Base-by-base conservation (phyloP, 208 protist species). In the Leishmania amazonensis region DNA sequence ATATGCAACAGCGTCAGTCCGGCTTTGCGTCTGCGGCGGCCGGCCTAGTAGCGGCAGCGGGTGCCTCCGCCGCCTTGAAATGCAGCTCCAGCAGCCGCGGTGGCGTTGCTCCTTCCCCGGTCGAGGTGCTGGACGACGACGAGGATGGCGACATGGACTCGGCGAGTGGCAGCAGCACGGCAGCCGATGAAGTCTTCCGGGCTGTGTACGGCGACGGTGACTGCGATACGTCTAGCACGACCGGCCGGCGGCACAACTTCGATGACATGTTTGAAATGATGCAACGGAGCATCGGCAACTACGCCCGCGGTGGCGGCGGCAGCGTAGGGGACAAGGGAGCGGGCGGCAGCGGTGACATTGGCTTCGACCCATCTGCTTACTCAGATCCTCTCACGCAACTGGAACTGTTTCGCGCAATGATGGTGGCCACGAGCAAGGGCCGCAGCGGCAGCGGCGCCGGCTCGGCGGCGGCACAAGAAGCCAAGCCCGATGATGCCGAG, bases 221-320 rank as follows among this genome's bases (percentile, higher is more conserved):
- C 40, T 35, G 58, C 65, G 75, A 83, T 49, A 40, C 72, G 58
- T 75, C 68, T 58, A 58, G 75, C 21, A 70, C 75, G 1, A 80
- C 81, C 13, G 58, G 70, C 19, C 65, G 75, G 24, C 75, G 81
- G 3, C 72, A 80, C 65, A 85, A 83, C 58, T n/a, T 79, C 24
- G 81, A 85, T 67, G 85, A 88, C 67, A 81, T 88, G 75, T 83
- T 85, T 28, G 85, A 83, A 64, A 74, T 85, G 81, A 81, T 88
- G 81, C 85, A 88, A 58, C 85, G 82, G 31, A 85, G 77, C 47
- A 81, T 81, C 45, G 76, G 76, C 49, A 81, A 75, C 72, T 81
- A 75, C 73, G 82, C 64, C 1, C 77, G 82, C 8, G 58, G 76
- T 2, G 72, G 40, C 2, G 65, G 47, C 28, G 42, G 70, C 19